A percentile compares a stretch with the other conserved stretches of the same genome.
Evolutionary conservation across 2,329 filamentous ascomycete species (phyloP).

Genomic region (Colletotrichum trifolii): DNA sequence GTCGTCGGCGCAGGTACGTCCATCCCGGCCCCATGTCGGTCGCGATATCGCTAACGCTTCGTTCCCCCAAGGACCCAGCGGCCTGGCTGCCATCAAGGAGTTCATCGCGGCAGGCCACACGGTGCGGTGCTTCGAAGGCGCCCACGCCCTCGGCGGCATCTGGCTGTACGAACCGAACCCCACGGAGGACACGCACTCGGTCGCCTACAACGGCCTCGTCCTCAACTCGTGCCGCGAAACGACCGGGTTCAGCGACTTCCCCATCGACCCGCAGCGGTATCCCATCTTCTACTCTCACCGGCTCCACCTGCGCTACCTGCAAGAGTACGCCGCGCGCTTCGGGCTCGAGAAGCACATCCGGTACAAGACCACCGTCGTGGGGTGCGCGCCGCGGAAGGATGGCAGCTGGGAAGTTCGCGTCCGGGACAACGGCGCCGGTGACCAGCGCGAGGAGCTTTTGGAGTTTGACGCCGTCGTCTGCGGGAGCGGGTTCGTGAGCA

Average conservation of each 20-base stretch:
- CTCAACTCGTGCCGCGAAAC: constrained; percentile 52
- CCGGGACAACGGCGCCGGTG: constrained; percentile 33
- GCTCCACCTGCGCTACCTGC: constrained; percentile 47
- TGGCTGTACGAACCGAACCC: constrained; percentile 50
- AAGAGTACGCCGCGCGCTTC: constrained; percentile 51
- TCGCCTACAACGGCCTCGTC: constrained; percentile 49
- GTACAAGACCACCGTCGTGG: constrained; percentile 45
- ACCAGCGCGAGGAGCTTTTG: constrained; percentile 36
- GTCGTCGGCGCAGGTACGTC: constrained; percentile 41
- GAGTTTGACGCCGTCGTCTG: constrained; percentile 49
- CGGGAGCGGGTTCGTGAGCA: constrained; percentile 46
- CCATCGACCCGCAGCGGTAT: constrained; percentile 50
- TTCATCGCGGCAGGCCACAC: constrained; percentile 49
- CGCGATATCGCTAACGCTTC: background rate
- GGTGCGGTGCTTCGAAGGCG: constrained; percentile 49
- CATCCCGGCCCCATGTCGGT: background rate
- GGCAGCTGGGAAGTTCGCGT: constrained; percentile 45
- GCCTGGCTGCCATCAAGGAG: constrained; percentile 51
- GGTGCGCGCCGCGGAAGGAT: constrained; percentile 42
- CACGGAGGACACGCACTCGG: constrained; percentile 43
- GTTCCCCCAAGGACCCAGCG: constrained; percentile 44
- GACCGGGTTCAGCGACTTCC: constrained; percentile 52
- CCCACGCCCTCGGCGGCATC: constrained; percentile 49
- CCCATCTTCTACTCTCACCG: constrained; percentile 50
- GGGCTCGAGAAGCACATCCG: constrained; percentile 47